Base-by-base conservation (phyloP, 805 yeast species). In the Wickerhamiella parazyma region DNA sequence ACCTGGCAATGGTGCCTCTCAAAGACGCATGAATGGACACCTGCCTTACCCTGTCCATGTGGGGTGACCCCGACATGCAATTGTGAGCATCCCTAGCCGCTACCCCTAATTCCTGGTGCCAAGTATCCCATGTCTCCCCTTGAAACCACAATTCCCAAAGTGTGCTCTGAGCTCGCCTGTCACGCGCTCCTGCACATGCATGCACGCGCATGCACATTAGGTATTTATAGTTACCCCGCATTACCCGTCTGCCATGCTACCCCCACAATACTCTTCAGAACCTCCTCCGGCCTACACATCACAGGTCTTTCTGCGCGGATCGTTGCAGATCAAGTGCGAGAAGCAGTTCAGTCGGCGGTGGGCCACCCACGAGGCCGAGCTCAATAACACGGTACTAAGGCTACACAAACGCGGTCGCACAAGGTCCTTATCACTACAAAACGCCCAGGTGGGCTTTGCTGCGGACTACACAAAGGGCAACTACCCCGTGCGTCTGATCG, bases 361-460 rank as follows among this genome's bases (percentile, higher is more conserved):
- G 97, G 70, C 68, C 51, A 66, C 71, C 36, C 70, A 71, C 36
- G 65, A 80, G 16, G 67, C 84, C 59, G 94, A 82, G 55, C 64
- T 87, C 41, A 84, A 87, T 66, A 82, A 87, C 16, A 87, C 96
- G 1, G 95, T 84, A 61, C 63, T 87, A 7, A 11, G 16, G 16
- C 31, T 28, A 7, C 6, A 4, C 10, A 11, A 16, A 12, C 51
- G 60, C 4, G 51, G 59, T 19, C 28, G 43, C 47, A 26, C 43
- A 33, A n/a, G 1, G 62, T 31, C 87, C 76, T 59, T 76, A 95
- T 1, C 28, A 5, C 67, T 89, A 31, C 97, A 91, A 60, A 78
- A 78, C 61, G 87, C 89, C 11, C 76, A 71, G 53, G 62, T 83
- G 36, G 98, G 98, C 0, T 65, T 85, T 11, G 95, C 97, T 0